Conservation (phyloP, 306 rosid species). For the Rosa lucieae region DNA sequence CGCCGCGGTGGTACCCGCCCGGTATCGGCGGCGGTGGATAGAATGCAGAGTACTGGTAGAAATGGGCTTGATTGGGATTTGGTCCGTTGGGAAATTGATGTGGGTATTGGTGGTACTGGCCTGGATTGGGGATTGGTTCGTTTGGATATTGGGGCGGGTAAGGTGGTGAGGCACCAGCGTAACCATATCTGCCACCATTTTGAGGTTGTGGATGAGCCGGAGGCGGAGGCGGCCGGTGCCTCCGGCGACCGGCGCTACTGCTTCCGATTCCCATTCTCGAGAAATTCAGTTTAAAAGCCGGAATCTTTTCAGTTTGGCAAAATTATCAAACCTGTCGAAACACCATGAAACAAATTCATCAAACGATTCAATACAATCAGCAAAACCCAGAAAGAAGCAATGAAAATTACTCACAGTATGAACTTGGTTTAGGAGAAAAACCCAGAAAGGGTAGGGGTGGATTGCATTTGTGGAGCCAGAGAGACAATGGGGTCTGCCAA, state of each 20-base stretch:
- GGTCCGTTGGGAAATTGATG: constrained; percentile 4
- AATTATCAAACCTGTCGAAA: not conserved
- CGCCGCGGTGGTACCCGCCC: constrained; percentile 17
- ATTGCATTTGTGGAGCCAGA: not conserved
- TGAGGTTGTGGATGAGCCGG: constrained; percentile 25
- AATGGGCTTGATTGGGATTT: constrained; percentile 27
- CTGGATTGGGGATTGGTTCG: constrained; percentile 22
- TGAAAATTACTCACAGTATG: not conserved
- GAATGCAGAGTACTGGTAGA: constrained; percentile 24
- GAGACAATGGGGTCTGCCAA: too few species aligned
- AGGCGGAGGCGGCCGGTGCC: constrained; percentile 21
- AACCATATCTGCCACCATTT: not conserved
- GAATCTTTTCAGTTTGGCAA: not conserved
- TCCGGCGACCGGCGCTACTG: constrained; percentile 21
- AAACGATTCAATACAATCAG: too few species aligned
- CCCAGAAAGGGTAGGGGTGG: not conserved
- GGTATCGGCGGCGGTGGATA: constrained; percentile 28
- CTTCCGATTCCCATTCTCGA: constrained; percentile 41
- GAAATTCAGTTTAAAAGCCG: constrained; percentile 4
- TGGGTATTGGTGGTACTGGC: constrained; percentile 12
- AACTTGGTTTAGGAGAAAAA: not conserved
- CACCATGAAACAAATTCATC: not conserved
- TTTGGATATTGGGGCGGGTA: constrained; percentile 28
- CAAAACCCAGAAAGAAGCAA: not conserved
- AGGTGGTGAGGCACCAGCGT: constrained; percentile 26